Conservation (phyloP, 2,329 filamentous ascomycete genomes). For the Sporothrix humicola region DNA sequence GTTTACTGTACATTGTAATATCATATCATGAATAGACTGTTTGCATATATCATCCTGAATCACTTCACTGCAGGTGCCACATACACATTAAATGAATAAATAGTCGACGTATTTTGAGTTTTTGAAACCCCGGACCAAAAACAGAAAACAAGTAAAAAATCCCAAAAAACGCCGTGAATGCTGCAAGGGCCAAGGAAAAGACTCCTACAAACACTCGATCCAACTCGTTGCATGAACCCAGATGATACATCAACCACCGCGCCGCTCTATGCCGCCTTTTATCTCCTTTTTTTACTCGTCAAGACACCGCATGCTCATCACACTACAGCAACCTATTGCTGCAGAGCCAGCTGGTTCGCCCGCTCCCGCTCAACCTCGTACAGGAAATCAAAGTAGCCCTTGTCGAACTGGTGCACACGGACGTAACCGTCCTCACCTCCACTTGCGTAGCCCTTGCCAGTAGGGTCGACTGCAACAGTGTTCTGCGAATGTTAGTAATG, state of each 20-base stretch:
- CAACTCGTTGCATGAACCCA: slow-evolving; percentile 29
- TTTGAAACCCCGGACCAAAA: slow-evolving; percentile 29
- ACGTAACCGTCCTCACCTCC: slow-evolving; percentile 99
- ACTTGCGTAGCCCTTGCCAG: slow-evolving; percentile 89
- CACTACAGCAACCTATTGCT: slow-evolving; percentile 32
- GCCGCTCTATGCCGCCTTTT: slow-evolving; percentile 14
- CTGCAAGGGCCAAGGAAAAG: slow-evolving; percentile 23
- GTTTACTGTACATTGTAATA: not conserved
- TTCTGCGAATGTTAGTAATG: slow-evolving; percentile 58
- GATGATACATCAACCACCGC: slow-evolving; percentile 9
- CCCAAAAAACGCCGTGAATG: slow-evolving; percentile 35
- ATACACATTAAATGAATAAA: slow-evolving; percentile 4
- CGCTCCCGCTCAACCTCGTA: slow-evolving; percentile 96
- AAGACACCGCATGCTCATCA: not conserved
- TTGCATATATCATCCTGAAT: not conserved
- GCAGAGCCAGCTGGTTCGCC: slow-evolving; percentile 51
- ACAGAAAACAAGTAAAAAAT: slow-evolving; percentile 15
- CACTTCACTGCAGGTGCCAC: not conserved
- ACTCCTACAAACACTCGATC: slow-evolving; percentile 35
- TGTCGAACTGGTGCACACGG: slow-evolving; percentile 97
- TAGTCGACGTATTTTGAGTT: slow-evolving; percentile 28
- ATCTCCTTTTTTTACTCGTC: not conserved
- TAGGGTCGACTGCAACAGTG: slow-evolving; percentile 91
- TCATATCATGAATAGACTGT: not conserved
- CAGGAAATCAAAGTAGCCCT: slow-evolving; percentile 97